A percentile compares a stretch with the other conserved stretches of the same genome.
Evolutionary conservation across 768 basidiomycete species (phyloP).

Genomic region (Cystofilobasidium ferigula): DNA sequence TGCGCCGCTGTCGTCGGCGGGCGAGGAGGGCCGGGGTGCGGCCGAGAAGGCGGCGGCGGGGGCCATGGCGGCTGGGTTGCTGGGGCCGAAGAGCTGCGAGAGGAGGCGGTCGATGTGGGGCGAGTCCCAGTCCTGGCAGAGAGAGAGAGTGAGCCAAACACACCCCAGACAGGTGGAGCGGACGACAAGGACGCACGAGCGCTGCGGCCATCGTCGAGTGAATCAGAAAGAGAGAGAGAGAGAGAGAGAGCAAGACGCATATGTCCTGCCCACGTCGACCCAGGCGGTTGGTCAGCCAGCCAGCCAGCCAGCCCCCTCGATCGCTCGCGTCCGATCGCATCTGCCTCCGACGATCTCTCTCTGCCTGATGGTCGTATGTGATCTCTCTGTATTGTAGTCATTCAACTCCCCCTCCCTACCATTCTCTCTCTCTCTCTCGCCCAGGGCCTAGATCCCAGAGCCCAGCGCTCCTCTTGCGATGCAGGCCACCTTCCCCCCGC

Average conservation of each 20-base stretch:
- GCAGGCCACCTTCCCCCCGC: slow-evolving; percentile 64
- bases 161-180: neutral
- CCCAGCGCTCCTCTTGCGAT: too few species aligned
- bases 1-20: neutral
- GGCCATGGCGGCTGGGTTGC: neutral
- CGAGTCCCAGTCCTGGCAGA: slow-evolving; percentile 19
- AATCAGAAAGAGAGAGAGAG: neutral
- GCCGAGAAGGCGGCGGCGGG: neutral
- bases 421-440: slow-evolving; percentile 32
- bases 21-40: neutral
- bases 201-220: neutral
- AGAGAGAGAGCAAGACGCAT: neutral
- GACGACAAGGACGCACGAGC: neutral
- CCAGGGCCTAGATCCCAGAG: too few species aligned
- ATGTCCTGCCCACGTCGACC: too few species aligned
- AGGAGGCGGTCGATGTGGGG: slow-evolving; percentile 12
- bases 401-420: neutral
- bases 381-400: too few species aligned
- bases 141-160: neutral
- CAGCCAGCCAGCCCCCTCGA: too few species aligned
- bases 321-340: too few species aligned
- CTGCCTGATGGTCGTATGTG: too few species aligned
- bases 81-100: neutral
- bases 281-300: too few species aligned
- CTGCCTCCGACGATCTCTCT: too few species aligned